Evolutionary conservation across 768 basidiomycete species (phyloP).

Genomic region (Lentinula aciculospora): DNA sequence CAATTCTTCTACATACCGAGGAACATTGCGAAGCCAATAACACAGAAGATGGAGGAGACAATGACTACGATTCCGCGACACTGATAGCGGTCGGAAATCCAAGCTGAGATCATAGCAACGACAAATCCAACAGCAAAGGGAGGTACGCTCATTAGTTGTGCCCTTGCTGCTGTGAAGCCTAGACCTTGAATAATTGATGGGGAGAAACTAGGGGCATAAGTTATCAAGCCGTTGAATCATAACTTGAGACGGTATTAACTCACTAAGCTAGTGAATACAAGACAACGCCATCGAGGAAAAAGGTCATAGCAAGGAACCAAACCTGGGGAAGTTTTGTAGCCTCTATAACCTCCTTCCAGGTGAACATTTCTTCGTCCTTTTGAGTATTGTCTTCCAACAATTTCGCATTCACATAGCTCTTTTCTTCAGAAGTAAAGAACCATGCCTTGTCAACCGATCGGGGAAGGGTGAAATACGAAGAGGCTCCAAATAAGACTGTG

Average conservation of each 20-base stretch:
- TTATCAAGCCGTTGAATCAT: neutral
- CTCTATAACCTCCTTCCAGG: slow-evolving; percentile 48
- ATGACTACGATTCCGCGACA: slow-evolving; percentile 23
- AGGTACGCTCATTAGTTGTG: slow-evolving; percentile 60
- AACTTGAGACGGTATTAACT: slow-evolving; percentile 14
- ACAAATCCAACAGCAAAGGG: slow-evolving; percentile 48
- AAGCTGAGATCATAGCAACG: slow-evolving; percentile 18
- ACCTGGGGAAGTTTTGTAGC: slow-evolving; percentile 50
- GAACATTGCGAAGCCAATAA: slow-evolving; percentile 33
- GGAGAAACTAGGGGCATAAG: slow-evolving; percentile 42
- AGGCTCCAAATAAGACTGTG: slow-evolving; percentile 51
- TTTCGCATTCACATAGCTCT: slow-evolving; percentile 34
- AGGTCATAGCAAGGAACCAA: slow-evolving; percentile 39
- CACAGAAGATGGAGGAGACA: slow-evolving; percentile 24
- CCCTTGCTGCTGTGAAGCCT: slow-evolving; percentile 46
- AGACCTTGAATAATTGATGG: slow-evolving; percentile 66
- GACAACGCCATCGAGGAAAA: slow-evolving; percentile 51
- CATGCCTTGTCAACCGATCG: slow-evolving; percentile 33
- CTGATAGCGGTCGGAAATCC: slow-evolving; percentile 20
- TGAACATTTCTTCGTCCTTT: slow-evolving; percentile 37
- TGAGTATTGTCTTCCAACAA: slow-evolving; percentile 37
- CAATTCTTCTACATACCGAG: slow-evolving; percentile 20
- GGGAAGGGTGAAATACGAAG: slow-evolving; percentile 45
- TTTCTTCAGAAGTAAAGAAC: slow-evolving; percentile 49
- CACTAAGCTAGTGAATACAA: slow-evolving; percentile 47